These are phyloP conservation scores for Phaeotremella fagi DNA, from an alignment of 768 basidiomycete genomes.

Conservation along the genomic window DNA sequence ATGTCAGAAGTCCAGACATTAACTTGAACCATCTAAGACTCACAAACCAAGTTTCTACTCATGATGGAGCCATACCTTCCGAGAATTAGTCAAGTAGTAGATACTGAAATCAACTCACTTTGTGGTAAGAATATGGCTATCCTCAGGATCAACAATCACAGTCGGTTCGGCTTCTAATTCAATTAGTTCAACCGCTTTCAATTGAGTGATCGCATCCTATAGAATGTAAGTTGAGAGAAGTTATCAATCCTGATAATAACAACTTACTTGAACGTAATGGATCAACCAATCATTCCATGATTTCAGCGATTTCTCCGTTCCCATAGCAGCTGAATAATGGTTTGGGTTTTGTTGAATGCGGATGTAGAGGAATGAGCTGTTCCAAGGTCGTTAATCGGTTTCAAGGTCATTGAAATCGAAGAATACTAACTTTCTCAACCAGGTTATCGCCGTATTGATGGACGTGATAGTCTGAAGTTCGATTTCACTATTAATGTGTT, in stretches of 20 bases:
- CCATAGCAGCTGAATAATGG: slow-evolving; percentile 61
- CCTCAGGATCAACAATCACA: too few relatives aligned
- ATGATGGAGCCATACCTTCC: slow-evolving; percentile 29
- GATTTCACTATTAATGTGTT: slow-evolving; percentile 93
- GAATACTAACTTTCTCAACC: slow-evolving; percentile 53
- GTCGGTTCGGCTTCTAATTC: too few relatives aligned
- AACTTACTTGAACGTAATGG: slow-evolving; percentile 60
- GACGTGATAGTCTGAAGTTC: slow-evolving; percentile 75
- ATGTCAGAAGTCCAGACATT: too few relatives aligned
- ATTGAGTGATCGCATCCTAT: slow-evolving; percentile 1
- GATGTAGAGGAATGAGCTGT: slow-evolving; percentile 75
- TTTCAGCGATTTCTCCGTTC: slow-evolving; percentile 52
- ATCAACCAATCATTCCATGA: slow-evolving; percentile 69
- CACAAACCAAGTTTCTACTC: slow-evolving; percentile 31
- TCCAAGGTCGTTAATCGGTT: not conserved
- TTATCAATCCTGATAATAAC: too few relatives aligned
- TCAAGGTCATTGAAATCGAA: not conserved
- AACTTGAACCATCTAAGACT: too few relatives aligned
- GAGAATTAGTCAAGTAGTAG: not conserved
- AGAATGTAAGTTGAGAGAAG: not conserved
- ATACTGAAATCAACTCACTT: not conserved
- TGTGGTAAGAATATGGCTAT: not conserved
- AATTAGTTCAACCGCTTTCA: slow-evolving; percentile 1
- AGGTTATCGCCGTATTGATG: slow-evolving; percentile 65
- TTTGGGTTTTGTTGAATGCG: slow-evolving; percentile 77